Base-by-base conservation (phyloP, 1,139 yeast genomes). In the Yamadazyma triangularis region DNA sequence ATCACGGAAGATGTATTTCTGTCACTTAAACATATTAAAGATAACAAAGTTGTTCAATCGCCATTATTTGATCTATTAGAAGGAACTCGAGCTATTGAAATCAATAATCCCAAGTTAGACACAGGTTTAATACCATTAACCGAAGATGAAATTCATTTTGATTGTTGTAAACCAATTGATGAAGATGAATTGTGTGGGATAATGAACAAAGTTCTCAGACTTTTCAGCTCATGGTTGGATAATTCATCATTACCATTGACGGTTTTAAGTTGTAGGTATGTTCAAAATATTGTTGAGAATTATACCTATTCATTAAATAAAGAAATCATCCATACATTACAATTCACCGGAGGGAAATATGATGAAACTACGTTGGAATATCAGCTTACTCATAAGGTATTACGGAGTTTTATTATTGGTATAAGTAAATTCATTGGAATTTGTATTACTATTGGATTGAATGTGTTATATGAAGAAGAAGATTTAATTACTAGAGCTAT, bases 51-150 rank as follows among this genome's bases (percentile, higher is more conserved):
- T 13, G 69, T 76, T 4, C 75, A 76, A 44, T 65, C 72, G 2
- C 64, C 71, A 0, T 50, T 55, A 23, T 81, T 81, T 51, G 73
- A 79, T 37, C 54, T 82, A 23, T 63, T 82, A 33, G 86, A 80
- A 45, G 89, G 89, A 0, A 80, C 93, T 0, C 73, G 85, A 44
- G 88, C 93, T 0, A 56, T 81, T 32, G 93, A 83, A 49, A 69
- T 77, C 4, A 57, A 70, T 33, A 82, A 81, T 45, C 58, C 64
- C n/a, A 70, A 69, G 36, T 55, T 83, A 27, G 93, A 83, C 44
- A 75, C 91, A 0, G 78, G 80, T 2, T 44, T 79, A 32, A 68
- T 82, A 9, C 29, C 56, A 13, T 49, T 78, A 22, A 42, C 58
- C 2, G 38, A 42, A 1, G 64, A 53, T 4, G 84, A 77, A 30